Evolutionary conservation across 2,329 filamentous ascomycete genomes (phyloP).

Genomic region (Trichophyton benhamiae): DNA sequence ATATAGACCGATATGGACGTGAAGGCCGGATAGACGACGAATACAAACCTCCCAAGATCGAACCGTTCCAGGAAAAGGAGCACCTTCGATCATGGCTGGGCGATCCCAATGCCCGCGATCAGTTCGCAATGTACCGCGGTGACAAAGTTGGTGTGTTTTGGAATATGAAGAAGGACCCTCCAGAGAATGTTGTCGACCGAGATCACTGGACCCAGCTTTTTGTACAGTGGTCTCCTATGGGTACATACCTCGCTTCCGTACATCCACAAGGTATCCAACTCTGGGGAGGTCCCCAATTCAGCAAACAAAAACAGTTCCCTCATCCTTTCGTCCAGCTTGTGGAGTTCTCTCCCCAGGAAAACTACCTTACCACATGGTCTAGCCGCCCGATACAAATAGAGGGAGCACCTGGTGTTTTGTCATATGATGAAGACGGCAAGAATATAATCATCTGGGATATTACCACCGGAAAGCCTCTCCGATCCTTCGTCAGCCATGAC

Average conservation of each 20-base stretch:
- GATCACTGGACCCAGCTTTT: slow-evolving; percentile 97
- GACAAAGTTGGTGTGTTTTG: slow-evolving; percentile 92
- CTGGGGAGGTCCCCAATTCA: slow-evolving; percentile 86
- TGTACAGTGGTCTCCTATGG: slow-evolving; percentile 92
- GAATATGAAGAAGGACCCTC: slow-evolving; percentile 90
- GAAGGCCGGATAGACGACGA: slow-evolving; percentile 89
- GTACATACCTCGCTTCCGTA: slow-evolving; percentile 87
- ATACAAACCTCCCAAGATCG: slow-evolving; percentile 69
- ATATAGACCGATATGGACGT: slow-evolving; percentile 89
- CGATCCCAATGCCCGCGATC: slow-evolving; percentile 79
- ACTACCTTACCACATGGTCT: slow-evolving; percentile 93
- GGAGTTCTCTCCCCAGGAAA: slow-evolving; percentile 87
- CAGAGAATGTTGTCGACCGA: slow-evolving; percentile 81
- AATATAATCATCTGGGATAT: slow-evolving; percentile 99
- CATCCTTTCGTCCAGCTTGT: slow-evolving; percentile 93
- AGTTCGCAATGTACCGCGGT: slow-evolving; percentile 87
- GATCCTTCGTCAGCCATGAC: slow-evolving; percentile 88
- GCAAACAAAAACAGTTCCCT: slow-evolving; percentile 79
- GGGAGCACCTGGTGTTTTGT: slow-evolving; percentile 71
- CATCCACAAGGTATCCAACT: slow-evolving; percentile 94
- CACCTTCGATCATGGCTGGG: slow-evolving; percentile 88
- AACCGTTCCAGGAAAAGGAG: slow-evolving; percentile 81
- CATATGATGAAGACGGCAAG: slow-evolving; percentile 91
- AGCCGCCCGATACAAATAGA: slow-evolving; percentile 85
- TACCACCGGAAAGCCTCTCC: slow-evolving; percentile 72